phyloP scores from a whole-genome alignment of 306 rosid genomes.

The Biancaea sappan region DNA sequence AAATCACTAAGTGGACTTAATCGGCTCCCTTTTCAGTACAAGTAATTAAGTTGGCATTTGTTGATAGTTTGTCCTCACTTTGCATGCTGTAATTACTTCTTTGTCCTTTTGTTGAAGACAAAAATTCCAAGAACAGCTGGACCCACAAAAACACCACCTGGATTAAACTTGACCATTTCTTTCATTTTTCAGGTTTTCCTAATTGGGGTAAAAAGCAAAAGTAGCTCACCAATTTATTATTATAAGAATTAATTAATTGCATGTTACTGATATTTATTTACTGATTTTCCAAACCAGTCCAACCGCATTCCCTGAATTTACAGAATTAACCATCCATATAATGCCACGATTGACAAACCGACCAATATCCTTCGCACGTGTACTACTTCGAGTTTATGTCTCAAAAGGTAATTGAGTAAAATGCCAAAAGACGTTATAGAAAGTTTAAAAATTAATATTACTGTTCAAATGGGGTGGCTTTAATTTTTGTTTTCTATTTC shows the following conservation, averaged over 20 bases:
- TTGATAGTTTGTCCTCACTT: neutral
- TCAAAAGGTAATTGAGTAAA: neutral
- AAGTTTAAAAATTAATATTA: neutral
- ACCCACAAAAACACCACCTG: neutral
- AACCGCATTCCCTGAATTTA: neutral
- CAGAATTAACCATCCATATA: neutral
- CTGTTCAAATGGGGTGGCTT: neutral
- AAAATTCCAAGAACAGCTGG: neutral
- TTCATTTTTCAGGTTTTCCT: too few relatives aligned
- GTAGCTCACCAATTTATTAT: too few relatives aligned
- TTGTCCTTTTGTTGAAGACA: neutral
- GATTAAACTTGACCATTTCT: neutral
- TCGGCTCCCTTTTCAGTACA: too few relatives aligned
- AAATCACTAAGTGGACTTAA: too few relatives aligned
- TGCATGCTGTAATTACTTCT: neutral
- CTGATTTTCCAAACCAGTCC: neutral
- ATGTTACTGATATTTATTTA: neutral
- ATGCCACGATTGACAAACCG: slow-evolving; percentile 51
- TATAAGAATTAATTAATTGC: too few relatives aligned
- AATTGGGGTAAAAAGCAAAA: neutral
- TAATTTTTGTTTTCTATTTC: neutral
- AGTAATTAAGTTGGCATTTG: neutral
- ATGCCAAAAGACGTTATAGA: neutral
- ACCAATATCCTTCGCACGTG: slow-evolving; percentile 45
- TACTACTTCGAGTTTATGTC: slow-evolving; percentile 24